These are phyloP conservation scores for Backusella westeae DNA, from an alignment of 192 early-diverging fungal species.

Conservation along the genomic window DNA sequence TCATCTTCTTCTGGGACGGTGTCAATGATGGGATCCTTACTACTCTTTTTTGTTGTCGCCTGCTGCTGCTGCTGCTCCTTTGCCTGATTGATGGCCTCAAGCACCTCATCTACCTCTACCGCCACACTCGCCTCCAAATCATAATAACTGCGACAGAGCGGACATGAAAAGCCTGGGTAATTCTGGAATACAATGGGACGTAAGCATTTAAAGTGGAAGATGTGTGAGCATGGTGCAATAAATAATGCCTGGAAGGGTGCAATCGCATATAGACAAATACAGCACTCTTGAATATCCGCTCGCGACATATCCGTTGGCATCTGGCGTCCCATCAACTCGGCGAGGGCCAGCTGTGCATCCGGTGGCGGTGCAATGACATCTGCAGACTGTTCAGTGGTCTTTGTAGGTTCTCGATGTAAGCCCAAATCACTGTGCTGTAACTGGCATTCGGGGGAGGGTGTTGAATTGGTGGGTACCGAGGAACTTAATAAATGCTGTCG, in stretches of 20 bases:
- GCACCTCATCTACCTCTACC: conserved; percentile 33
- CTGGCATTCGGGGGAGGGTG: background rate
- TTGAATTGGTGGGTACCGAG: background rate
- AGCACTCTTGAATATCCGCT: conserved; percentile 56
- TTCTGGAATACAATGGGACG: conserved; percentile 64
- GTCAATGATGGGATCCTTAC: background rate
- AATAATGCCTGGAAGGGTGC: conserved; percentile 79
- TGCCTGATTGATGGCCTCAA: conserved; percentile 10
- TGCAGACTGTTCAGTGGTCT: background rate
- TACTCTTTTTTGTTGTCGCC: background rate
- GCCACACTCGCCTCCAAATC: conserved; percentile 75
- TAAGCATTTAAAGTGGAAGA: conserved; percentile 83
- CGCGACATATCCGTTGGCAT: conserved; percentile 26
- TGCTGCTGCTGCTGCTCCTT: background rate
- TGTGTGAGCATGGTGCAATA: conserved; percentile 81
- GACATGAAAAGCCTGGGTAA: conserved; percentile 70
- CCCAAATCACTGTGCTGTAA: background rate
- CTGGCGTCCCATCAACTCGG: background rate
- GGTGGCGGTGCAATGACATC: background rate
- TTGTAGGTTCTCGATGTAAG: conserved; percentile 5
- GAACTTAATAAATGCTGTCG: background rate
- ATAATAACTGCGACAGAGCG: conserved; percentile 78
- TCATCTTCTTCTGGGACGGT: conserved; percentile 1
- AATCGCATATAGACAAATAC: conserved; percentile 80
- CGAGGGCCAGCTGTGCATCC: background rate